These are phyloP conservation scores for Trametes elegans DNA, from an alignment of 768 basidiomycete genomes.

Conservation along the genomic window DNA sequence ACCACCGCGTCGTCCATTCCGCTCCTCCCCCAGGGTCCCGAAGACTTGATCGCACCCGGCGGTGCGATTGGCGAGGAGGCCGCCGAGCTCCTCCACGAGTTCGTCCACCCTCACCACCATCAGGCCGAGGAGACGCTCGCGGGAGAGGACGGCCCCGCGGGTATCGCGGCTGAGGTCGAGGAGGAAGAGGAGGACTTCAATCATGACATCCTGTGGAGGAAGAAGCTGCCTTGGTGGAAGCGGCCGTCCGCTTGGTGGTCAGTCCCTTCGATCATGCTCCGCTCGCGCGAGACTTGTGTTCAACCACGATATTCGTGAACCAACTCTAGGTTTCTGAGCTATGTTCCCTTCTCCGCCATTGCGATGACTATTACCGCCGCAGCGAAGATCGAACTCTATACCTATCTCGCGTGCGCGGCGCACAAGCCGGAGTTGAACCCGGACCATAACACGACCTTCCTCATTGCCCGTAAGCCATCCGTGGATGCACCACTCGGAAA, in stretches of 20 bases:
- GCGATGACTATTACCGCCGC: conserved; percentile 59
- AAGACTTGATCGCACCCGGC: conserved; percentile 43
- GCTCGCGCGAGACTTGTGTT: background rate
- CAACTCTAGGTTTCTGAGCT: conserved; percentile 54
- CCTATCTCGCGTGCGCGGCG: conserved; percentile 66
- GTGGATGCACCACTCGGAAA: background rate
- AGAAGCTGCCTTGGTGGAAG: conserved; percentile 67
- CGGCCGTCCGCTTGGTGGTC: conserved; percentile 74
- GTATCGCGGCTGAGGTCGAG: conserved; percentile 8
- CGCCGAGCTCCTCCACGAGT: conserved; percentile 45
- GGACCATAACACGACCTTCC: conserved; percentile 3
- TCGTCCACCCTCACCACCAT: conserved; percentile 38
- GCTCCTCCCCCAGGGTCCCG: conserved; percentile 28
- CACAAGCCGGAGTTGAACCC: conserved; percentile 53
- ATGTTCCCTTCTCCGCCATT: conserved; percentile 53
- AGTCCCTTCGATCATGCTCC: conserved; percentile 23
- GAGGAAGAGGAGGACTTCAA: conserved; percentile 24
- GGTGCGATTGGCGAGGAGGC: conserved; percentile 49
- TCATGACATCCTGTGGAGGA: conserved; percentile 23
- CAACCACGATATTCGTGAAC: background rate
- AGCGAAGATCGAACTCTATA: conserved; percentile 72
- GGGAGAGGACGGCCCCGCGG: conserved; percentile 17
- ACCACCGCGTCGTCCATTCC: conserved; percentile 24
- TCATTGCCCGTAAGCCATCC: background rate
- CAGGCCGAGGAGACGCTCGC: conserved; percentile 36